Conservation (phyloP, 495 filamentous ascomycete species). For the Penicillium paxilli region DNA sequence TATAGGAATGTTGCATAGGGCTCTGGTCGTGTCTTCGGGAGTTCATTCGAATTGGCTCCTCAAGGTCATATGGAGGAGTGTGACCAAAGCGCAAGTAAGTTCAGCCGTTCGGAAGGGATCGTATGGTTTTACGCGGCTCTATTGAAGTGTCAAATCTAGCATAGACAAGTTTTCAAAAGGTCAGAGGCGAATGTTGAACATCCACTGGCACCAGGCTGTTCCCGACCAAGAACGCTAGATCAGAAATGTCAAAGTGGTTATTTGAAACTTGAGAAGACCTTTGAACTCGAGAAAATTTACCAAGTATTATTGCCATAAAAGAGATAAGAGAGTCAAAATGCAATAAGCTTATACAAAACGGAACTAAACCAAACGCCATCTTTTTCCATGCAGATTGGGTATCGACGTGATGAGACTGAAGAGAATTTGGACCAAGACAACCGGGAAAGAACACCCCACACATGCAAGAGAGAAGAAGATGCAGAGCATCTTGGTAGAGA, state of each 20-base stretch:
- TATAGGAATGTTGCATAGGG: no score
- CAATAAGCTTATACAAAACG: not conserved
- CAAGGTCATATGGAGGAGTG: no score
- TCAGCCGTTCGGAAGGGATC: no score
- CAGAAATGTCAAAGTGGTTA: not conserved
- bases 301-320: not conserved
- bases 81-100: no score
- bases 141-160: no score
- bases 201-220: not conserved
- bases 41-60: no score
- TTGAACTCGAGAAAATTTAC: not conserved
- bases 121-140: no score
- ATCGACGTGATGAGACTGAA: slow-evolving; percentile 18
- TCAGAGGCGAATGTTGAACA: no score
- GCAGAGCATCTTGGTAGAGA: not conserved
- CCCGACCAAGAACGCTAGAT: not conserved
- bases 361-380: slow-evolving; percentile 15
- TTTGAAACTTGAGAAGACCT: not conserved
- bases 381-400: slow-evolving; percentile 26
- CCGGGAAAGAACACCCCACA: slow-evolving; percentile 10
- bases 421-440: not conserved
- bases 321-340: not conserved
- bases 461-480: slow-evolving; percentile 13
- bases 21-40: no score
- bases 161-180: no score